These are phyloP conservation scores for Daldinia loculata DNA, from an alignment of 495 filamentous ascomycete genomes.

Conservation along the genomic window DNA sequence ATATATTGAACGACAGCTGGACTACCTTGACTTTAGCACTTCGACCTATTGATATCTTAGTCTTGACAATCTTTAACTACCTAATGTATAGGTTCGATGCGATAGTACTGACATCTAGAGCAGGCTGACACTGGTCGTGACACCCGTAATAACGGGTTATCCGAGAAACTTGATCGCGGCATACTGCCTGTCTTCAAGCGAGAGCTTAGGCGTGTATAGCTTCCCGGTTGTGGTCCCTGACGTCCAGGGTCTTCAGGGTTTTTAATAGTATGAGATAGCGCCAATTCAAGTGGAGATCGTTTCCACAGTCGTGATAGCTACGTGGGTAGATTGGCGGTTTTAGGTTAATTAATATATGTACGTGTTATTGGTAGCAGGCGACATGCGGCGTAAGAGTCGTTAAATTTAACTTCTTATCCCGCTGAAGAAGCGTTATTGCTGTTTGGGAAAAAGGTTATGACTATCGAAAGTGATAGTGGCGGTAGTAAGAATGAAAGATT, in stretches of 20 bases:
- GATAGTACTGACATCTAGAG: slow-evolving; percentile 72
- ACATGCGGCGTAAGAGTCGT: slow-evolving; percentile 15
- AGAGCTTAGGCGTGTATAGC: slow-evolving; percentile 28
- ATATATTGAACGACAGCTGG: background rate
- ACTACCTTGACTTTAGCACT: slow-evolving; percentile 83
- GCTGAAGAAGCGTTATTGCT: slow-evolving; percentile 15
- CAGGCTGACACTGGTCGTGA: slow-evolving; percentile 92
- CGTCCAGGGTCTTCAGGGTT: slow-evolving; percentile 21
- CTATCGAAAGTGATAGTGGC: slow-evolving; percentile 8
- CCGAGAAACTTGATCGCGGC: slow-evolving; percentile 60
- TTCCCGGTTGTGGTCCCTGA: slow-evolving; percentile 26
- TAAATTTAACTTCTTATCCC: slow-evolving; percentile 10
- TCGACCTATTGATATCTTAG: slow-evolving; percentile 61
- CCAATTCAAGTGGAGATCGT: slow-evolving; percentile 34
- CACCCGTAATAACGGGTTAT: slow-evolving; percentile 85
- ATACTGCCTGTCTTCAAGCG: slow-evolving; percentile 41
- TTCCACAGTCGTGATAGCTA: slow-evolving; percentile 25
- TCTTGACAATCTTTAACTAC: slow-evolving; percentile 13
- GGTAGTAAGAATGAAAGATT: slow-evolving; percentile 34
- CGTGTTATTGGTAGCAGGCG: background rate
- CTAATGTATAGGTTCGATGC: background rate
- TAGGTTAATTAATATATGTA: slow-evolving; percentile 15
- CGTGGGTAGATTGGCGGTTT: slow-evolving; percentile 11
- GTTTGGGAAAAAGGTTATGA: slow-evolving; percentile 7
- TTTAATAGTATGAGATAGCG: slow-evolving; percentile 35